Base-by-base conservation (phyloP, 768 basidiomycete species). In the Lactifluus hygrophoroides region DNA sequence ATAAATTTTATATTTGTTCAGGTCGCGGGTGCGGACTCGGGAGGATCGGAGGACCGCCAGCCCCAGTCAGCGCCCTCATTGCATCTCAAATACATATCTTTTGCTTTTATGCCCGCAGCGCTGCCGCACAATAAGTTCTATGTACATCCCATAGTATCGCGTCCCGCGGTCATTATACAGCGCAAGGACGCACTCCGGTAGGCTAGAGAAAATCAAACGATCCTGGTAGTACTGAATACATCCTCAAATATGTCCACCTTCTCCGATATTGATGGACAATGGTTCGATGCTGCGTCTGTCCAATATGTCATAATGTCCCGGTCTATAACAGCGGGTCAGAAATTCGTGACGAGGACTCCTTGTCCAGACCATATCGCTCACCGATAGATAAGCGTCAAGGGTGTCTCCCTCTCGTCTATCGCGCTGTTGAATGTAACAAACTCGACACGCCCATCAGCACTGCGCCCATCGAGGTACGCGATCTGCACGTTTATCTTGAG, bases 231-330 rank as follows among this genome's bases (percentile, higher is more conserved):
- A 52, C 40, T 8, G 17, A 9, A 37, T 27, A 27, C 16, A 25
- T 28, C 28, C 30, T 52, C 16, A 21, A 28, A 42, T 19, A 42
- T 21, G 40, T 2, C n/a, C 14, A 5, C 43, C 32, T 9, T 13
- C 25, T 34, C 27, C 3, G 9, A 25, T 32, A 10, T 42, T 21
- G 7, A 30, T 13, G 2, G 48, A 19, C 46, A 66, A 23, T 5
- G 67, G 61, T 30, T 71, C 71, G 28, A 63, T 62, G 51, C 63
- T 66, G 23, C 68, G 58, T 42, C 58, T 58, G 48, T 71, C 70
- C 51, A 90, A 72, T 50, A 93, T 85, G 72, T 94, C 92, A 70
- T 90, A 94, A 69, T 94, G 92, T 9, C 92, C 91, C 19, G 92
- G 91, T 49, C 90, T 91, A 13, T 49, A 52, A 42, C 19, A 53